phyloP scores from a whole-genome alignment of 1,139 yeast species.

The Suhomyces chickasaworum region DNA sequence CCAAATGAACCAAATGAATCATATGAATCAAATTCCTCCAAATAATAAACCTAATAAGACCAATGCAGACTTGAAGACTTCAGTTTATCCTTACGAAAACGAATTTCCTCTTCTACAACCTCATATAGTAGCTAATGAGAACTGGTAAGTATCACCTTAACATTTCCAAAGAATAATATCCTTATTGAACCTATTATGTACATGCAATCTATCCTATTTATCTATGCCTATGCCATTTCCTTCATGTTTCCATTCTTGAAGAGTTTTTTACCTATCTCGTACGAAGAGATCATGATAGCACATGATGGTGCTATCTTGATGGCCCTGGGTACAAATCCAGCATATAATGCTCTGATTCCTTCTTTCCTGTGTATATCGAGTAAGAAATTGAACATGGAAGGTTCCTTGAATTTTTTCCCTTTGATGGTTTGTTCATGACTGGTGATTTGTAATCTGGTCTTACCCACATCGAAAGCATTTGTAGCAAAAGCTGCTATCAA shows the following conservation, averaged over 20 bases:
- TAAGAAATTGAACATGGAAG: slow-evolving; percentile 68
- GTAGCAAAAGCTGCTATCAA: slow-evolving; percentile 82
- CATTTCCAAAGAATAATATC: no score
- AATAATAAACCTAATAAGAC: not conserved
- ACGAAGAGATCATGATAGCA: slow-evolving; percentile 97
- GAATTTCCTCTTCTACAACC: not conserved
- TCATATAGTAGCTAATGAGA: not conserved
- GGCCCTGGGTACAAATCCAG: slow-evolving; percentile 83
- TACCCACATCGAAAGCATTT: slow-evolving; percentile 96
- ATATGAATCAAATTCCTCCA: not conserved
- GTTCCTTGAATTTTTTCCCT: slow-evolving; percentile 25
- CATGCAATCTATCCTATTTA: slow-evolving; percentile 2
- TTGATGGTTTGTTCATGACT: slow-evolving; percentile 23
- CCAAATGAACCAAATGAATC: no score
- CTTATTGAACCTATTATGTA: not conserved
- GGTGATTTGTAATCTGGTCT: slow-evolving; percentile 83
- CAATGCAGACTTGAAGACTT: not conserved
- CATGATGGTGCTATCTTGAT: slow-evolving; percentile 95
- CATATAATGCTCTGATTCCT: slow-evolving; percentile 76
- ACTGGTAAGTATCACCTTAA: slow-evolving; percentile 1
- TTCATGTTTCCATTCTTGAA: slow-evolving; percentile 35
- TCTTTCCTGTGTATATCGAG: slow-evolving; percentile 63
- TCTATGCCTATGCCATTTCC: slow-evolving; percentile 1
- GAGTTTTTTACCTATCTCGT: slow-evolving; percentile 81
- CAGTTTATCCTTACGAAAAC: not conserved